Evolutionary conservation across 148 eudicot genomes (phyloP), one percentile per base, ranked within the genome.

Genomic region (Vaccinium macrocarpon): DNA sequence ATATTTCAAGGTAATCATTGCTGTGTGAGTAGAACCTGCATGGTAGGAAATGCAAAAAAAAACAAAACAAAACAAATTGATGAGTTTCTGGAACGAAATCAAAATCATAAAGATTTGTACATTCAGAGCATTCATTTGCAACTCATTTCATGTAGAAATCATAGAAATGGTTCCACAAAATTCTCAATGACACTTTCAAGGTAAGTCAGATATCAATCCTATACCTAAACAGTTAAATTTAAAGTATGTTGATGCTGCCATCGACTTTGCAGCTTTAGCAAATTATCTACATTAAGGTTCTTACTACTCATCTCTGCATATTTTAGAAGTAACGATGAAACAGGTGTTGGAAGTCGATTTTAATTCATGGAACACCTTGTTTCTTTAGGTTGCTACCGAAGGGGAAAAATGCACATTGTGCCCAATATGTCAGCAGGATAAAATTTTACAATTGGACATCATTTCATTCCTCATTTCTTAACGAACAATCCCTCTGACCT

Each of bases 1-100:
- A 90, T 84, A 95, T 91, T 86, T 93, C 96, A 80, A 95, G 96
- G 89, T 95, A 92, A 79, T 93, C 92, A 86, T 91, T 90, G 88
- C 85, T 88, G 84, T 93, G 93, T 6, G 89, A 85, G 85, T 93
- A 85, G 85, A 90, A 93, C 87, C 95, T 93, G 83, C 76, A 90
- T 1, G 8, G 49, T 6, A 15, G 19, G 16, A 64, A 16, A 66
- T 8, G 76, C 38, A 66, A 66, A 7, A 72, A 25, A 29, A 27
- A 42, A 42, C 46, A 5, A 42, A 42, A 5, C 46, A 64, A 48
- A 66, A 38, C 23, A 81, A 27, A 23, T 66, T 49, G 6, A 25
- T 27, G 50, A 80, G 51, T 51, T 25, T 1, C 8, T 6, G 29
- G 50, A 32, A 2, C 19, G 61, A 35, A 15, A 35, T 61, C 27